Conservation (phyloP, 805 yeast genomes). For the Yamadazyma endophytica region DNA sequence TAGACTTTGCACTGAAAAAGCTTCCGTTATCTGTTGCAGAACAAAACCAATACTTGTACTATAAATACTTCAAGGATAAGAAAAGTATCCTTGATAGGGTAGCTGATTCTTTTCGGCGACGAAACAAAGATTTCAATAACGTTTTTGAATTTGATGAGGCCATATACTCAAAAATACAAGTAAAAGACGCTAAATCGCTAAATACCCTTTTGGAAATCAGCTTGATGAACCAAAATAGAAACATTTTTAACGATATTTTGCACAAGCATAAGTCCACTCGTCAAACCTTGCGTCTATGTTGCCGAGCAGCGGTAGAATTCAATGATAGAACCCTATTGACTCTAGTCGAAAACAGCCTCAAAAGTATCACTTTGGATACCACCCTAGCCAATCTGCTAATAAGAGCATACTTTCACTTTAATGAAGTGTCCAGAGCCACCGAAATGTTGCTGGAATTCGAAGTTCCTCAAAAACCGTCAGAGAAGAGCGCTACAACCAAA, state of each 20-base stretch:
- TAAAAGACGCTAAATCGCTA: conserved; percentile 7
- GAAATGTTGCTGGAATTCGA: neutral
- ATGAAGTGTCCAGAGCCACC: conserved; percentile 1
- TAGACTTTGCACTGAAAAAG: conserved; percentile 3
- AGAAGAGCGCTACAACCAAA: too few species aligned
- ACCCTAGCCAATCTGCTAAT: conserved; percentile 7
- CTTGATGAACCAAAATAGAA: conserved; percentile 21
- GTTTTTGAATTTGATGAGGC: conserved; percentile 20
- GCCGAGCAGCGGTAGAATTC: too few species aligned
- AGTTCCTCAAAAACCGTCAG: conserved; percentile 1
- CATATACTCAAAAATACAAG: conserved; percentile 15
- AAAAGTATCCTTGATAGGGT: too few species aligned
- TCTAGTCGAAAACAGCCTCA: too few species aligned
- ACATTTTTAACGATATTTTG: conserved; percentile 19
- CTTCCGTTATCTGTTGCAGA: conserved; percentile 19
- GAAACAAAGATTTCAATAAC: too few species aligned
- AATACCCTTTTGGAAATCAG: conserved; percentile 10
- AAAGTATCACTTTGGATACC: conserved; percentile 8
- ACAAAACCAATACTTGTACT: conserved; percentile 23
- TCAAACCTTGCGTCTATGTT: conserved; percentile 5
- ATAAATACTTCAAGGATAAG: conserved; percentile 29
- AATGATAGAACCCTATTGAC: too few species aligned
- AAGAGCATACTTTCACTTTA: conserved; percentile 6
- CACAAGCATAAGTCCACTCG: conserved; percentile 7
- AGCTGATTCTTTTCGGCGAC: too few species aligned